Percentiles rank a stretch among this genome's conserved stretches.
Conservation (phyloP, 2,329 filamentous ascomycete genomes). For the Trichothecium roseum region DNA sequence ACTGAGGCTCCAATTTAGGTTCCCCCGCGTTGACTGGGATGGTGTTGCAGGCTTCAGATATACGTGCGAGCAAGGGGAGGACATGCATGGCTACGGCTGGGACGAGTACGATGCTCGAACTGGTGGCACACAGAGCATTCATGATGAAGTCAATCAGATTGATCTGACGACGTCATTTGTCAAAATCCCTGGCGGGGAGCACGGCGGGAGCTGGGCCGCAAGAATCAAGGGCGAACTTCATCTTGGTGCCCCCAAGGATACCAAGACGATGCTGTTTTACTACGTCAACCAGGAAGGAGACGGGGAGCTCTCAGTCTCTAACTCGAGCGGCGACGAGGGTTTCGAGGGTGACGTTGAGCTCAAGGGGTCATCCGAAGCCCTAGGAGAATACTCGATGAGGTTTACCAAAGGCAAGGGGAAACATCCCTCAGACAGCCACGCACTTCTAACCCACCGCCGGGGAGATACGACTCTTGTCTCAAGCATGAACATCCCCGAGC, state of each 20-base stretch:
- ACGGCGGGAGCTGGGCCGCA: conserved; percentile 88
- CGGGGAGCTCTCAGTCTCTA: conserved; percentile 47
- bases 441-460: conserved; percentile 56
- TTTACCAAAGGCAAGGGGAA: conserved; percentile 60
- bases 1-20: conserved; percentile 2
- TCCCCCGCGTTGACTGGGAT: conserved; percentile 4
- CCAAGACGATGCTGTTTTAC: conserved; percentile 72
- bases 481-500: conserved; percentile 55
- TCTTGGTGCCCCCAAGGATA: conserved; percentile 52
- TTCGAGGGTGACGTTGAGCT: conserved; percentile 55
- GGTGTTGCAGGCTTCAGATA: conserved; percentile 62
- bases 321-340: conserved; percentile 34
- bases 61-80: conserved; percentile 91
- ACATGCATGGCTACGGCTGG: conserved; percentile 94
- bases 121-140: conserved; percentile 82
- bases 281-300: conserved; percentile 76
- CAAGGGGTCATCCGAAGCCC: conserved; percentile 55
- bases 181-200: conserved; percentile 74
- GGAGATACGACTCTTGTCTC: conserved; percentile 67
- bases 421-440: conserved; percentile 54
- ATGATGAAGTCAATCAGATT: conserved; percentile 77
- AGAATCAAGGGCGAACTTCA: conserved; percentile 74
- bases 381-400: conserved; percentile 73
- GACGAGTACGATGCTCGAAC: conserved; percentile 87
- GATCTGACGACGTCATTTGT: conserved; percentile 91